Base-by-base conservation (phyloP, 345 rosid species). In the Carallia pectinifolia region DNA sequence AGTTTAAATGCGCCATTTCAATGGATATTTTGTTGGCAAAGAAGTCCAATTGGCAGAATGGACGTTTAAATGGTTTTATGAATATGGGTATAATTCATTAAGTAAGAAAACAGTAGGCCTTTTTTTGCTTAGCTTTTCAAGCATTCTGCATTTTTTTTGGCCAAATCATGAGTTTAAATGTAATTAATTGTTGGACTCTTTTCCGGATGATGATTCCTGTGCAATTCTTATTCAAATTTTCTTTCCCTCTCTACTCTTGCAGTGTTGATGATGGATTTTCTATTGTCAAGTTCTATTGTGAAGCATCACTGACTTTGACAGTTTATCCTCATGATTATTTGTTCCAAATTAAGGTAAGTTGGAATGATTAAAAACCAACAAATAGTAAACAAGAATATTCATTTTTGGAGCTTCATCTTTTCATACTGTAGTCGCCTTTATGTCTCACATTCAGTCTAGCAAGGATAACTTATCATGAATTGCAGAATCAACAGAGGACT, bases 241-340 rank as follows among this genome's bases (percentile, higher is more conserved):
- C 27, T 37, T 30, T 50, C 53, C 50, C 53, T 30, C 39, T 61
- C n/a, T 64, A 44, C n/a, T 56, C 9, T 50, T 69, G 81, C 77
- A 81, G 84, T 37, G 74, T 81, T 71, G 79, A 74, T 6, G 71
- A 68, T 74, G 74, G 64, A 71, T 81, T 81, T 68, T 81, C 84
- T 9, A 48, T 44, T 59, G 81, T 81, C 33, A 75, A 60, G 61
- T 65, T 81, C 39, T 76, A 71, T 60, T 81, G 77, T 39, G 68
- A 74, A 1, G 71, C 44, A 17, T 62, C 76, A 10, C 79, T 81
- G 65, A 74, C 63, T 39, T 55, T 81, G 79, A 63, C 79, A 40
- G 81, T 81, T 44, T 55, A 74, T 74, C 79, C 84, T 59, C 81
- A 67, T 34, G 84, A 81, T 29, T 81, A 81, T 68, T 61, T 81